Conservation (phyloP, 176 grass and related monocot species). For the Phyllostachys edulis region DNA sequence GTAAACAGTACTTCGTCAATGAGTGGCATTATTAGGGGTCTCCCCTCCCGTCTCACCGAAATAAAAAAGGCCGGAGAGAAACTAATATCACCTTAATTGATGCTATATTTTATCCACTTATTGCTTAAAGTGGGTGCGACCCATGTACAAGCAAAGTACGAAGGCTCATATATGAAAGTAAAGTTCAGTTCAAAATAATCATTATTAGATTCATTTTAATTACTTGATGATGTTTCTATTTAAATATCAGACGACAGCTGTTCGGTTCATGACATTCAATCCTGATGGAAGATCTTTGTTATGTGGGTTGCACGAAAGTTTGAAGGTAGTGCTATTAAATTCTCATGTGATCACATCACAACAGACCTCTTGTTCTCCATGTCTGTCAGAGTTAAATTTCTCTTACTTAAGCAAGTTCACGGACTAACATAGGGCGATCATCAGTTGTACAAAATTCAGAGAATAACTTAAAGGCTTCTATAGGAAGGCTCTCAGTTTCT, state of each 20-base stretch:
- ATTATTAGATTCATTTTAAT: conserved; percentile 13
- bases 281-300: conserved; percentile 91
- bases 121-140: neutral
- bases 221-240: conserved; percentile 11
- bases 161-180: neutral
- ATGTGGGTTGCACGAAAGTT: conserved; percentile 89
- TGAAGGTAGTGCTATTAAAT: conserved; percentile 66
- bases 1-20: neutral
- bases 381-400: conserved; percentile 30
- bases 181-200: neutral
- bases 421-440: conserved; percentile 64
- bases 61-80: neutral
- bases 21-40: neutral
- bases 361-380: conserved; percentile 6
- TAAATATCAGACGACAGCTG: conserved; percentile 83
- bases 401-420: conserved; percentile 50
- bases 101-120: neutral
- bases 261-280: conserved; percentile 96
- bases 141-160: neutral
- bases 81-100: neutral
- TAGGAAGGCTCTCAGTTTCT: conserved; percentile 58
- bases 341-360: conserved; percentile 4
- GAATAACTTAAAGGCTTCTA: conserved; percentile 60
- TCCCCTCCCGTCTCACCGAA: neutral
- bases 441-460: conserved; percentile 84